These are phyloP conservation scores for Sporothrix dimorphospora DNA, from an alignment of 2,329 filamentous ascomycete genomes.

Conservation along the genomic window DNA sequence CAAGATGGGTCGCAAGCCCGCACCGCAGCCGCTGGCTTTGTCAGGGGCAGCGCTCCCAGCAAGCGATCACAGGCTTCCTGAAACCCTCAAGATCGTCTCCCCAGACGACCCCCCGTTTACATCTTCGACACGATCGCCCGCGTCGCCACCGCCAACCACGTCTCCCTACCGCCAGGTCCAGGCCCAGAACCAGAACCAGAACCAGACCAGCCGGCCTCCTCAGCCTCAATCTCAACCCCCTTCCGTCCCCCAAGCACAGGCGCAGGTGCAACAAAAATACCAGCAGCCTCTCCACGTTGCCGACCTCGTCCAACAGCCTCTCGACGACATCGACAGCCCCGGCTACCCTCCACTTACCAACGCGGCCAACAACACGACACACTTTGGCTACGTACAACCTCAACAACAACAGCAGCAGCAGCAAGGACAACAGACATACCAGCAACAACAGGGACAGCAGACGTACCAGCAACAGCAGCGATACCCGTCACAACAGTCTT, in stretches of 20 bases:
- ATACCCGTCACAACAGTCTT: conserved; percentile 36
- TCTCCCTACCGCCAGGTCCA: conserved; percentile 51
- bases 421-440: conserved; percentile 12
- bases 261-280: conserved; percentile 21
- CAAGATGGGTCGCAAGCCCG: conserved; percentile 61
- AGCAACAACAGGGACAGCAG: conserved; percentile 24
- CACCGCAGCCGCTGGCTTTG: conserved; percentile 61
- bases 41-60: conserved; percentile 45
- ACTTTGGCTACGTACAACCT: conserved; percentile 33
- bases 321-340: conserved; percentile 37
- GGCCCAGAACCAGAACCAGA: conserved; percentile 39
- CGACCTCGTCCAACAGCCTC: conserved; percentile 39
- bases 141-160: conserved; percentile 44
- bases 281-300: conserved; percentile 40
- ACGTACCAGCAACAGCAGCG: conserved; percentile 24
- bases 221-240: conserved; percentile 19
- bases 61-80: conserved; percentile 42
- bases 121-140: conserved; percentile 44
- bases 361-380: conserved; percentile 34
- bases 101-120: conserved; percentile 45
- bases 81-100: conserved; percentile 42
- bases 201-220: not conserved
- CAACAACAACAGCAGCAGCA: conserved; percentile 36
- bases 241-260: not conserved
- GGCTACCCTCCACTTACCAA: conserved; percentile 39